Evolutionary conservation across 2,329 filamentous ascomycete genomes (phyloP).

Genomic region (Botrytis cinerea): DNA sequence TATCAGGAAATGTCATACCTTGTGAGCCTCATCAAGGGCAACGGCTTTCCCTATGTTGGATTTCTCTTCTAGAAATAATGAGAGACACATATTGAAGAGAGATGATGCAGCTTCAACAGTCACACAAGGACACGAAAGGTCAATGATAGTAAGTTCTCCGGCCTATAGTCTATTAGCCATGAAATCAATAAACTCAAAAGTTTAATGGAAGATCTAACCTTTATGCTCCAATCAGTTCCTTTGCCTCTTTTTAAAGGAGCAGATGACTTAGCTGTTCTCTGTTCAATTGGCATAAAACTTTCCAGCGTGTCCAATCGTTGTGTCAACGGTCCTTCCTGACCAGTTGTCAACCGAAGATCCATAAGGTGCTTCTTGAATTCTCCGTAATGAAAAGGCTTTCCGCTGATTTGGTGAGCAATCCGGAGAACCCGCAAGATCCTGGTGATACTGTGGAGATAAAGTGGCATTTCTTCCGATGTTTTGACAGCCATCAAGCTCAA

Average conservation of each 20-base stretch:
- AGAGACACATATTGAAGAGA: conserved; percentile 71
- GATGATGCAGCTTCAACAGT: conserved; percentile 66
- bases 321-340: conserved; percentile 57
- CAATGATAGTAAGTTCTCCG: conserved; percentile 64
- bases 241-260: background rate
- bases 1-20: conserved; percentile 46
- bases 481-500: conserved; percentile 53
- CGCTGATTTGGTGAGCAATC: conserved; percentile 40
- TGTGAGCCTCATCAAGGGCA: conserved; percentile 77
- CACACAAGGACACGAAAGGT: conserved; percentile 72
- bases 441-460: conserved; percentile 54
- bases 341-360: conserved; percentile 45
- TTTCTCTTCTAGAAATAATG: conserved; percentile 62
- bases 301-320: conserved; percentile 64
- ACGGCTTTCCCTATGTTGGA: conserved; percentile 57
- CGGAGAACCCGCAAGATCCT: conserved; percentile 55
- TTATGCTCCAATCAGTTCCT: conserved; percentile 35
- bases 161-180: conserved; percentile 35
- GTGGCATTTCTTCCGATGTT: conserved; percentile 44
- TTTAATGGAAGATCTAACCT: background rate
- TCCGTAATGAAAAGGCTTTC: conserved; percentile 48
- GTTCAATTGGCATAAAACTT: conserved; percentile 55
- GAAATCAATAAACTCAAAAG: background rate
- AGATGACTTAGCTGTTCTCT: conserved; percentile 18
- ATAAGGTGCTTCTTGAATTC: conserved; percentile 46